Conservation (phyloP, 371 early-diverging fungal genomes). For the Mortierella sp. region DNA sequence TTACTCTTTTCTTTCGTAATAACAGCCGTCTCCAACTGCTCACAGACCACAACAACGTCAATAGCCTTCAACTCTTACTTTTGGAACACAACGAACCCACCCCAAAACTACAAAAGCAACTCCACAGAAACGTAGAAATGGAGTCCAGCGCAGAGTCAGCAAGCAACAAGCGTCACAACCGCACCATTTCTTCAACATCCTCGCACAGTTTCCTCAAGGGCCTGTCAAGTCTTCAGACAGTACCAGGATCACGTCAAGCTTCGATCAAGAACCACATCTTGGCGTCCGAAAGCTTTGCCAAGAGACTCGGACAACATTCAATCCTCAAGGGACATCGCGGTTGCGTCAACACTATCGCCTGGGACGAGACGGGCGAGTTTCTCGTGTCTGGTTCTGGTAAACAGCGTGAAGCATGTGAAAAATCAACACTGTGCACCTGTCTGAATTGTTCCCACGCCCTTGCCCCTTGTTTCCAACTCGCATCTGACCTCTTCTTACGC, state of each 20-base stretch:
- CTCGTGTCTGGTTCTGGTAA: conserved; percentile 59
- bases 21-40: neutral
- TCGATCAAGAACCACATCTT: conserved; percentile 26
- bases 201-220: conserved; percentile 15
- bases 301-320: conserved; percentile 37
- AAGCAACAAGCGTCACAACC: conserved; percentile 5
- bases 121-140: neutral
- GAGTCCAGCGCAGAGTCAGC: neutral
- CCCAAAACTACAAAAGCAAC: neutral
- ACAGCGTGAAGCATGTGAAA: neutral
- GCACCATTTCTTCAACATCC: neutral
- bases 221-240: conserved; percentile 24
- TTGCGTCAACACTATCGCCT: conserved; percentile 79
- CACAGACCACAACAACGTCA: neutral
- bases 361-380: conserved; percentile 52
- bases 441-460: conserved; percentile 43
- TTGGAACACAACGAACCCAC: neutral
- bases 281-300: conserved; percentile 35
- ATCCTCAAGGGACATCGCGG: conserved; percentile 75
- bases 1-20: neutral
- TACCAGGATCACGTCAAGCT: conserved; percentile 21
- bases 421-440: conserved; percentile 12
- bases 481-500: conserved; percentile 31
- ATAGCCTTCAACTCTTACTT: neutral
- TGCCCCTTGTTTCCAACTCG: neutral